Evolutionary conservation across 1,139 yeast species (phyloP).

Genomic region (Kurtzmaniella quercitrusa): DNA sequence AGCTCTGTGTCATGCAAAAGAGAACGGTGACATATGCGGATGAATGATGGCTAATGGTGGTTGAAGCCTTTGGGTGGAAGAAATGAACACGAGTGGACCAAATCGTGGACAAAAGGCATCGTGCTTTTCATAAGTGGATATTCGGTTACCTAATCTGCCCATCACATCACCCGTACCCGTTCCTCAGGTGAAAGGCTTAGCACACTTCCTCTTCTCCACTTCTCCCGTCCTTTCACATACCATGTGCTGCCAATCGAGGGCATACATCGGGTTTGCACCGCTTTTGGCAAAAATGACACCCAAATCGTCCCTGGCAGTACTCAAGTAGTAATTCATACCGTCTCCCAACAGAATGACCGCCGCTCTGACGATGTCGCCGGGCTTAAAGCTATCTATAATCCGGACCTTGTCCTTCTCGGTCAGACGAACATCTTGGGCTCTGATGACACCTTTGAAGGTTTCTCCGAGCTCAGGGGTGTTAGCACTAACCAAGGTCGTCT

Average conservation of each 20-base stretch:
- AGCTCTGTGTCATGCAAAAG: too few relatives aligned
- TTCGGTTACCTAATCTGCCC: too few relatives aligned
- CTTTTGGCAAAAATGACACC: slow-evolving; percentile 90
- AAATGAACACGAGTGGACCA: too few relatives aligned
- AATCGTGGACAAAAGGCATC: too few relatives aligned
- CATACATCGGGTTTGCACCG: slow-evolving; percentile 78
- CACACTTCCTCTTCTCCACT: slow-evolving; percentile 81
- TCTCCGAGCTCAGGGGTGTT: slow-evolving; percentile 74
- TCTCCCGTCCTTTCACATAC: slow-evolving; percentile 69
- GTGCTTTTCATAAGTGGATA: too few relatives aligned
- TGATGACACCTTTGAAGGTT: slow-evolving; percentile 82
- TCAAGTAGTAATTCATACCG: slow-evolving; percentile 82
- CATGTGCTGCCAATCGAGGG: slow-evolving; percentile 97
- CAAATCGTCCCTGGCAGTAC: slow-evolving; percentile 85
- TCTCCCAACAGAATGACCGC: slow-evolving; percentile 83
- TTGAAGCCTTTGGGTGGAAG: too few relatives aligned
- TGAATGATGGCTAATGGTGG: too few relatives aligned
- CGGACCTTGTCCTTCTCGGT: slow-evolving; percentile 88
- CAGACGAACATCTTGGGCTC: slow-evolving; percentile 85
- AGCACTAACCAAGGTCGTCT: slow-evolving; percentile 29
- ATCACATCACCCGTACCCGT: too few relatives aligned
- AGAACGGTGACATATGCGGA: too few relatives aligned
- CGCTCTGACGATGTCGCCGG: slow-evolving; percentile 92
- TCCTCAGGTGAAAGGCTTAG: slow-evolving; percentile 72
- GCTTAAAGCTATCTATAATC: slow-evolving; percentile 72